Percentiles rank a stretch among this genome's conserved stretches.
Conservation (phyloP, 148 eudicot genomes). For the Rhododendron henanense region DNA sequence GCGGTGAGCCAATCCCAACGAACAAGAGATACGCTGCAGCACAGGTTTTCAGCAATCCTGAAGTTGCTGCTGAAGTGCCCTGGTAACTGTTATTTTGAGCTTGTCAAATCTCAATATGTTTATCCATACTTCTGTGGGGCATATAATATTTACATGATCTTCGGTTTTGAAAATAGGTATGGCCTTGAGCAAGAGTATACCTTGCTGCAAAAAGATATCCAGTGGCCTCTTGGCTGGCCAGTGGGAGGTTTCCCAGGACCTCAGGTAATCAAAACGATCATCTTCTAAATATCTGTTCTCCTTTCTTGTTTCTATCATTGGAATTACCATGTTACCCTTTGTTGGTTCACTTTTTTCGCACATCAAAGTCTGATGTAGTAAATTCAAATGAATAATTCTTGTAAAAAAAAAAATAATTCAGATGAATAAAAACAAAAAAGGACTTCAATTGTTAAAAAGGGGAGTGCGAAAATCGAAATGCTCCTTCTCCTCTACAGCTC, state of each 20-base stretch:
- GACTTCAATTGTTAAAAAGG: too few relatives aligned
- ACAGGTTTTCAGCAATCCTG: slow-evolving; percentile 40
- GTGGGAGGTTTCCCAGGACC: slow-evolving; percentile 51
- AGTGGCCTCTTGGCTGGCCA: slow-evolving; percentile 59
- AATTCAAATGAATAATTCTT: neutral
- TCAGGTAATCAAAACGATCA: slow-evolving; percentile 27
- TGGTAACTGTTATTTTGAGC: slow-evolving; percentile 26
- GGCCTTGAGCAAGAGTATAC: slow-evolving; percentile 60
- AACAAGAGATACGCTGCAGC: slow-evolving; percentile 47
- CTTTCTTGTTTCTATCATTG: neutral
- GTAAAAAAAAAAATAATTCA: neutral
- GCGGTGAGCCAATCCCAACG: slow-evolving; percentile 50
- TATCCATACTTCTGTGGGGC: neutral
- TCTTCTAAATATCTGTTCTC: neutral
- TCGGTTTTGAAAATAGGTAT: slow-evolving; percentile 21
- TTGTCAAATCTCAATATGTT: neutral
- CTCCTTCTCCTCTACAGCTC: neutral
- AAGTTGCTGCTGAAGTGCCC: slow-evolving; percentile 39
- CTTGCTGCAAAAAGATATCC: slow-evolving; percentile 38
- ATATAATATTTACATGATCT: neutral
- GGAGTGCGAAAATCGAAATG: neutral
- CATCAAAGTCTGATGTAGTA: neutral
- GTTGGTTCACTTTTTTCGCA: neutral
- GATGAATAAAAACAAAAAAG: neutral
- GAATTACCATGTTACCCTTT: neutral